These are phyloP conservation scores for Psilocybe tampanensis DNA, from an alignment of 768 basidiomycete genomes.

Conservation along the genomic window DNA sequence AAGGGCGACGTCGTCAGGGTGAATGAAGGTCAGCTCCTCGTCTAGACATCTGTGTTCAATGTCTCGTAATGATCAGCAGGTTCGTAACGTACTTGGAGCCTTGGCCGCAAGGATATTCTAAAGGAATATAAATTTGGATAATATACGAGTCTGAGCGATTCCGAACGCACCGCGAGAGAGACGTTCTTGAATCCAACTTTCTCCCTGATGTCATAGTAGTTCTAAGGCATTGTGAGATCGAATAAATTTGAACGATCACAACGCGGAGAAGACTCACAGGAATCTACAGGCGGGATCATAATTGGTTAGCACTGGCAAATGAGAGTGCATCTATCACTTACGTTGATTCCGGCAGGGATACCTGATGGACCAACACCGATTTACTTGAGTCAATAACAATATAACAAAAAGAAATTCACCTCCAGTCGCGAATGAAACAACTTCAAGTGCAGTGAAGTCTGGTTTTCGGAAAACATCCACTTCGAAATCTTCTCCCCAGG, in stretches of 20 bases:
- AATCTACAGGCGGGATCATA: constrained; percentile 44
- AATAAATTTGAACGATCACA: not conserved
- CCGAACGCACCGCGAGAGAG: constrained; percentile 63
- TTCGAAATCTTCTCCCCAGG: constrained; percentile 74
- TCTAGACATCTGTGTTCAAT: constrained; percentile 38
- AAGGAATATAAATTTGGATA: not conserved
- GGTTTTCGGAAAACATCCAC: constrained; percentile 83
- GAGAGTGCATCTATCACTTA: constrained; percentile 30
- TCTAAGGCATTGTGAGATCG: constrained; percentile 35
- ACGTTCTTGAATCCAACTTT: constrained; percentile 89
- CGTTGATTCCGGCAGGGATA: constrained; percentile 88
- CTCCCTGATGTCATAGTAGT: constrained; percentile 85
- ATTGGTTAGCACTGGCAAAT: not conserved
- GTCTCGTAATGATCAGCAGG: not conserved
- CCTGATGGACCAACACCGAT: constrained; percentile 37
- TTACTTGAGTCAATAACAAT: not conserved
- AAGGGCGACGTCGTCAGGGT: constrained; percentile 72
- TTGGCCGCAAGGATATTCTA: constrained; percentile 89
- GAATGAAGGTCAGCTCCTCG: constrained; percentile 81
- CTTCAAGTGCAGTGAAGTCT: constrained; percentile 85
- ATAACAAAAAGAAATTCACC: constrained; percentile 42
- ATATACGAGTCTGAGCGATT: not conserved
- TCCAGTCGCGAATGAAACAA: constrained; percentile 81
- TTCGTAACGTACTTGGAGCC: constrained; percentile 60
- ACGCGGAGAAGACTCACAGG: constrained; percentile 43